Conservation (phyloP, 768 basidiomycete species). For the Naematelia encephala region DNA sequence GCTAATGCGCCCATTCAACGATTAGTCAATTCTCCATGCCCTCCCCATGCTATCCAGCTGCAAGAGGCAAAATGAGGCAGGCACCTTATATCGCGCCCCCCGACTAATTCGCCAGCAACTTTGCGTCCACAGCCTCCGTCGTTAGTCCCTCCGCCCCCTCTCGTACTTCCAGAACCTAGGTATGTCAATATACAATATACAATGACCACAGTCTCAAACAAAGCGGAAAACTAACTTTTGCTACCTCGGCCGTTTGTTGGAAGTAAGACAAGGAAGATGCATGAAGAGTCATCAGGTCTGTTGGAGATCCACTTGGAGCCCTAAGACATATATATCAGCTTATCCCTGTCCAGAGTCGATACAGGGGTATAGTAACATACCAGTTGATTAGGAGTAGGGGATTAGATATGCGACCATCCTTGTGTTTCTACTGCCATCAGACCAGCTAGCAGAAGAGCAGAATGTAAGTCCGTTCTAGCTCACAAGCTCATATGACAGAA, state of each 20-base stretch:
- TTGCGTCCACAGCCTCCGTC: constrained; percentile 65
- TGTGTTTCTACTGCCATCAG: constrained; percentile 55
- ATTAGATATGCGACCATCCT: constrained; percentile 77
- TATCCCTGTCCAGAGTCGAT: not conserved
- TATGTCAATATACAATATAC: constrained; percentile 38
- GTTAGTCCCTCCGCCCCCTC: constrained; percentile 81
- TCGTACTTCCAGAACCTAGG: constrained; percentile 64
- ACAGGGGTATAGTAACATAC: constrained; percentile 22
- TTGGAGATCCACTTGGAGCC: constrained; percentile 75
- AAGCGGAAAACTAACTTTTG: constrained; percentile 38
- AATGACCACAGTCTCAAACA: too few species aligned
- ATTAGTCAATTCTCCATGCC: too few species aligned
- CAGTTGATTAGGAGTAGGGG: constrained; percentile 86
- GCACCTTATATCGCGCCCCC: not conserved
- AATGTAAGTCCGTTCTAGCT: constrained; percentile 2
- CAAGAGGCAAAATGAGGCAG: not conserved
- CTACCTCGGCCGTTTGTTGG: constrained; percentile 61
- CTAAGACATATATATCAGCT: constrained; percentile 21
- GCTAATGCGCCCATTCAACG: too few species aligned
- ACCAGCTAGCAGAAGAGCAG: too few species aligned
- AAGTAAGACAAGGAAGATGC: constrained; percentile 75
- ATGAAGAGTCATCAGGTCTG: constrained; percentile 70
- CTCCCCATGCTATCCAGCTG: too few species aligned
- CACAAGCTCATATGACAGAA: constrained; percentile 74
- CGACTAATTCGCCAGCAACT: constrained; percentile 51